Percentiles rank a stretch among this genome's conserved stretches.
Evolutionary conservation across 257 asterid species (phyloP).

Genomic region (Nicotiana undulata): DNA sequence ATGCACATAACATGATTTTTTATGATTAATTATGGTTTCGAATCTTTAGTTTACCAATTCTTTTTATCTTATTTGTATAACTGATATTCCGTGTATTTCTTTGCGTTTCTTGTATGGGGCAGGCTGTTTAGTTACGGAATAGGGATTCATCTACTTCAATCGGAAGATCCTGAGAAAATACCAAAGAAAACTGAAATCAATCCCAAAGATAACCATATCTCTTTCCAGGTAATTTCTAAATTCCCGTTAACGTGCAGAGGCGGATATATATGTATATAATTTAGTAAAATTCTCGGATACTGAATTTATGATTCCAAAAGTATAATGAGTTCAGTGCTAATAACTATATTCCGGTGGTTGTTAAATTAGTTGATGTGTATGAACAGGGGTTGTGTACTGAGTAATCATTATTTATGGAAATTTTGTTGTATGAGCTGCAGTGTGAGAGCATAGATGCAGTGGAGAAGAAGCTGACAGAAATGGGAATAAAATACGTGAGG

Average conservation of each 20-base stretch:
- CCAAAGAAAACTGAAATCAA: constrained; percentile 65
- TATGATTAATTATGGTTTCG: too few species aligned
- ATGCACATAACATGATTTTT: background rate
- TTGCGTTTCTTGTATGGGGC: background rate
- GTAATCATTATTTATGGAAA: background rate
- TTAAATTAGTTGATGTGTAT: background rate
- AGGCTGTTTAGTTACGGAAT: constrained; percentile 95
- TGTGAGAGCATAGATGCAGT: constrained; percentile 85
- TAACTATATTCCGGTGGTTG: too few species aligned
- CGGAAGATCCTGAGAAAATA: constrained; percentile 62
- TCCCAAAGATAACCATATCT: constrained; percentile 91
- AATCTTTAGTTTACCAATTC: background rate
- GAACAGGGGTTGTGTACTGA: background rate
- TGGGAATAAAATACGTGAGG: constrained; percentile 60
- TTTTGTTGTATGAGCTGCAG: constrained; percentile 22
- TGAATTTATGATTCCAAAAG: background rate
- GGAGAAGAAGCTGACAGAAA: constrained; percentile 76
- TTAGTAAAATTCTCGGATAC: background rate
- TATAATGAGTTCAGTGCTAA: background rate
- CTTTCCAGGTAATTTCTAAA: constrained; percentile 62
- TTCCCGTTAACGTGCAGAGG: background rate
- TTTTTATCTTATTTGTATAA: background rate
- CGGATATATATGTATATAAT: too few species aligned
- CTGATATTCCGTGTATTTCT: background rate
- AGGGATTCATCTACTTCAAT: constrained; percentile 83